Evolutionary conservation across 345 rosid genomes (phyloP), one percentile per base, ranked within the genome.

Genomic region (Boechera stricta): DNA sequence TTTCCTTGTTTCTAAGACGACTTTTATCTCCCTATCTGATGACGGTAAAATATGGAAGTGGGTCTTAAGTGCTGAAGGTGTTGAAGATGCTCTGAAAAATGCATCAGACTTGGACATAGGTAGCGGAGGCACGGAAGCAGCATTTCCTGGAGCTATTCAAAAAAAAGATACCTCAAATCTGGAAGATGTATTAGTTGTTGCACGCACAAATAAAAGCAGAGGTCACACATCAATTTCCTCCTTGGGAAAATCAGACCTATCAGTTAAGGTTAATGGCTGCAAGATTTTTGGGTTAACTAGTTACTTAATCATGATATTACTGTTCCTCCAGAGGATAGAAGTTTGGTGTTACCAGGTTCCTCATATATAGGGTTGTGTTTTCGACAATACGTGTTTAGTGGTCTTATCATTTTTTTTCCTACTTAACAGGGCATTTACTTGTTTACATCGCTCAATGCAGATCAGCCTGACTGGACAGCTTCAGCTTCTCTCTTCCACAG

Each of bases 11-110:
- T 84, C 90, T 33, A 89, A 89, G 83, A 88, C 94, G 44, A 86
- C 82, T 77, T 67, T 94, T 77, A 78, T 92, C 65, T 90, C 96
- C 77, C 87, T 94, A 75, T 90, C 98, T 74, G 98, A 94, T 79
- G 97, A 94, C 76, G 97, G 99, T 65, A 94, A 91, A 86, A 76
- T 90, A 66, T 92, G 98, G 98, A 90, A 82, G 84, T 94, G 98
- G 98, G 89, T 90, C 70, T 75, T 94, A 82, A 90, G 88, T 69
- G 86, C 88, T 72, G 91, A 92, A 90, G 94, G 95, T 69, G 77
- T 80, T 64, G 83, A 74, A 67, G 91, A 87, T 60, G 72, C 69
- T 69, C 84, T 76, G 69, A 84, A 83, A 68, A 82, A 80, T 69
- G 73, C 28, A 12, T 81, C 61, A 64, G 84, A 76, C 45, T 64